Percentiles rank a stretch among this genome's conserved stretches.
phyloP scores from a whole-genome alignment of 805 yeast species.

The Nakazawaea anatomiae region DNA sequence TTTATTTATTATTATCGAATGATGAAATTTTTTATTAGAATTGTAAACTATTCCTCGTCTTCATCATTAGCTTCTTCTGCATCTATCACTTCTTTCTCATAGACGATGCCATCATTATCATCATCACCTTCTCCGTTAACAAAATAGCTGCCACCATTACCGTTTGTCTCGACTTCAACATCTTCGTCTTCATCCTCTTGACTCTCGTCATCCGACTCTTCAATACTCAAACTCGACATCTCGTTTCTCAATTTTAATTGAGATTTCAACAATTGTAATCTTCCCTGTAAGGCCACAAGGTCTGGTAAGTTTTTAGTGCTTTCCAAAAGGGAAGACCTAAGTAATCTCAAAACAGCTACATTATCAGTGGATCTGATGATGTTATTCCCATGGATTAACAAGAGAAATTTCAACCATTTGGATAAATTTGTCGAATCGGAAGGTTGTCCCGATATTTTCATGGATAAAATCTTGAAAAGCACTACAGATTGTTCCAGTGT shows the following conservation, averaged over 20 bases:
- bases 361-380: conserved; percentile 46
- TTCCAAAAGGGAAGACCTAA: conserved; percentile 52
- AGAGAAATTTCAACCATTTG: conserved; percentile 79
- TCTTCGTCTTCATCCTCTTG: conserved; percentile 29
- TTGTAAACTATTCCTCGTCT: conserved; percentile 13
- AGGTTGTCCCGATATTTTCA: conserved; percentile 46
- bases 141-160: conserved; percentile 23
- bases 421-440: conserved; percentile 40
- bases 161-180: conserved; percentile 24
- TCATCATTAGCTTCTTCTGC: conserved; percentile 26
- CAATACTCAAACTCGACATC: conserved; percentile 31
- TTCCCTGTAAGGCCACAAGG: conserved; percentile 78
- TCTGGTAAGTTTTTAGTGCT: conserved; percentile 57
- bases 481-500: conserved; percentile 34
- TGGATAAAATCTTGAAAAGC: conserved; percentile 42
- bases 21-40: too few species aligned
- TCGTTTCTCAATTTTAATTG: conserved; percentile 69
- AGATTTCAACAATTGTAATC: conserved; percentile 67
- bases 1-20: too few species aligned
- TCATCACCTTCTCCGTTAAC: conserved; percentile 41
- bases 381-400: conserved; percentile 65
- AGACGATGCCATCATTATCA: conserved; percentile 34
- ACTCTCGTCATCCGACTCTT: conserved; percentile 25
- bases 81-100: conserved; percentile 24
- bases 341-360: conserved; percentile 45